Conservation (phyloP, 306 rosid species). For the Lathyrus oleraceus region DNA sequence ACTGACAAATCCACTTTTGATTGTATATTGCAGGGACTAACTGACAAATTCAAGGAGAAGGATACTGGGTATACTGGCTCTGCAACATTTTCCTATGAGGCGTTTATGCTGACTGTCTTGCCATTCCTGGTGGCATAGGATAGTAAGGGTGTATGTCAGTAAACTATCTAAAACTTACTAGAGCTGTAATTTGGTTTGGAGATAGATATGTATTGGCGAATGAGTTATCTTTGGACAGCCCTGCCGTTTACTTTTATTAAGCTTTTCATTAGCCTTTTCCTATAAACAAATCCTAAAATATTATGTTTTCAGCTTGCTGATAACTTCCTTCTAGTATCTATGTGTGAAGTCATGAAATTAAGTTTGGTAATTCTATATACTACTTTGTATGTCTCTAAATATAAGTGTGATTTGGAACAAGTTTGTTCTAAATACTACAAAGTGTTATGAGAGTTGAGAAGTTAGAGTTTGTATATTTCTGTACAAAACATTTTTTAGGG, state of each 20-base stretch:
- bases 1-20: slow-evolving; percentile 63
- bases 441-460: too few relatives aligned
- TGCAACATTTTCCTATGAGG: slow-evolving; percentile 80
- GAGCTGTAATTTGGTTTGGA: too few relatives aligned
- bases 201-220: too few relatives aligned
- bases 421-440: too few relatives aligned
- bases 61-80: slow-evolving; percentile 66
- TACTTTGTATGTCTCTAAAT: too few relatives aligned
- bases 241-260: neutral
- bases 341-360: slow-evolving; percentile 6
- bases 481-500: too few relatives aligned
- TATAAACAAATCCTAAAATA: slow-evolving; percentile 18
- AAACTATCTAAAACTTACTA: neutral
- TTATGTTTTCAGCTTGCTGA: neutral
- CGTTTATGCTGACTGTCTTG: slow-evolving; percentile 91
- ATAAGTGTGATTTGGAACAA: neutral
- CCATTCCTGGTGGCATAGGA: slow-evolving; percentile 80
- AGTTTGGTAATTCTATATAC: neutral
- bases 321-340: neutral
- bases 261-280: neutral
- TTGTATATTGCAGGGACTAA: slow-evolving; percentile 69
- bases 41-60: slow-evolving; percentile 94
- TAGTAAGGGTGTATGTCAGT: slow-evolving; percentile 13
- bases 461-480: too few relatives aligned
- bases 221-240: slow-evolving; percentile 2